Conservation (phyloP, 306 rosid species). For the Crotalaria pallida region DNA sequence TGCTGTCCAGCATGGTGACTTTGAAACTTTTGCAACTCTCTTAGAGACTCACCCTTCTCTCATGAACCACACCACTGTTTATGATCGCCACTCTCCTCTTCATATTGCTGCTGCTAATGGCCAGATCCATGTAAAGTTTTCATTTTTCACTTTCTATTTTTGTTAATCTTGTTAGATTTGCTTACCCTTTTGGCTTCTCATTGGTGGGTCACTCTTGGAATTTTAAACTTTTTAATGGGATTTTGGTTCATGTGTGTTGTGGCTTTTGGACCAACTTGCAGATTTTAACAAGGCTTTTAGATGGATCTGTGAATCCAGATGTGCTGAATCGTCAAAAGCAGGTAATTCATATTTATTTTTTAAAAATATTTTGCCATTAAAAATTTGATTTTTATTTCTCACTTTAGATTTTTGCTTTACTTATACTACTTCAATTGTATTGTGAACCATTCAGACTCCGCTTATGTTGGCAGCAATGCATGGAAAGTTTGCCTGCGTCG, state of each 20-base stretch:
- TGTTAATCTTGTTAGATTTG: background rate
- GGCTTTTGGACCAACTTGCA: slow-evolving; percentile 22
- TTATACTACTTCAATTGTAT: slow-evolving; percentile 11
- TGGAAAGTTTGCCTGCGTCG: slow-evolving; percentile 75
- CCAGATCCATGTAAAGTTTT: slow-evolving; percentile 71
- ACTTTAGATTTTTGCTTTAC: slow-evolving; percentile 16
- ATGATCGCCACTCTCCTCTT: slow-evolving; percentile 78
- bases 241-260: background rate
- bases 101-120: slow-evolving; percentile 97
- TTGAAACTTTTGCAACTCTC: slow-evolving; percentile 40
- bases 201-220: slow-evolving; percentile 12
- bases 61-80: slow-evolving; percentile 56
- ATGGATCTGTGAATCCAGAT: slow-evolving; percentile 78
- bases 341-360: slow-evolving; percentile 52
- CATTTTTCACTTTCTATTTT: background rate
- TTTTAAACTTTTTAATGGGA: background rate
- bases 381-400: background rate
- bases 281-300: slow-evolving; percentile 72
- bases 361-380: background rate
- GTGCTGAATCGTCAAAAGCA: slow-evolving; percentile 89
- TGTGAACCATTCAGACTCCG: slow-evolving; percentile 66
- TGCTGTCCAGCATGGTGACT: slow-evolving; percentile 76
- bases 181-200: background rate
- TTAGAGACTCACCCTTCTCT: slow-evolving; percentile 49
- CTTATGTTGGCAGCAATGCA: slow-evolving; percentile 99